A percentile compares a stretch with the other conserved stretches of the same genome.
phyloP scores from a whole-genome alignment of 73 alveolate species.

The Stentor coeruleus region DNA sequence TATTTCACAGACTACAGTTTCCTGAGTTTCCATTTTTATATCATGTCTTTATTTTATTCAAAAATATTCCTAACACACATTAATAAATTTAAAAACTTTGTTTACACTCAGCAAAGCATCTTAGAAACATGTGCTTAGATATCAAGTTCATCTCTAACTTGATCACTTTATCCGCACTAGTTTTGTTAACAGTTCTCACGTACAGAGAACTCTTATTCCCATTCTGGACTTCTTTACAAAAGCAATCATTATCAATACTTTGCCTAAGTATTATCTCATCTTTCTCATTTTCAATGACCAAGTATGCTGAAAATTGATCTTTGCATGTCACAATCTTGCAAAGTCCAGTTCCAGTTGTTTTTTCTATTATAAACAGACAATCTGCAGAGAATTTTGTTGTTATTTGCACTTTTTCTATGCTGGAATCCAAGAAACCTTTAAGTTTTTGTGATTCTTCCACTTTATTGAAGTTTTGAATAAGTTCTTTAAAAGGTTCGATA shows the following conservation, averaged over 20 bases:
- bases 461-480: background rate
- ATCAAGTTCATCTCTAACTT: background rate
- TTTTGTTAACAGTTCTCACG: background rate
- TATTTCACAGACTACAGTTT: background rate
- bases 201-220: background rate
- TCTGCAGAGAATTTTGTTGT: background rate
- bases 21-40: background rate
- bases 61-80: no score
- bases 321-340: background rate
- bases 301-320: background rate
- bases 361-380: background rate
- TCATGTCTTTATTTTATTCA: no score
- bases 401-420: background rate
- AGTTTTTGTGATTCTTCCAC: no score
- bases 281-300: background rate
- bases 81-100: no score
- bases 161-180: no score
- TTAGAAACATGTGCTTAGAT: background rate
- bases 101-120: slow-evolving; percentile 5
- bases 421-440: background rate
- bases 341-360: background rate
- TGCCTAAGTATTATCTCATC: background rate
- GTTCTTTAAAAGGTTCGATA: background rate
- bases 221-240: background rate
- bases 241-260: no score